phyloP scores from a whole-genome alignment of 202 grass and related monocot species.

The Tripidium arundinaceum region DNA sequence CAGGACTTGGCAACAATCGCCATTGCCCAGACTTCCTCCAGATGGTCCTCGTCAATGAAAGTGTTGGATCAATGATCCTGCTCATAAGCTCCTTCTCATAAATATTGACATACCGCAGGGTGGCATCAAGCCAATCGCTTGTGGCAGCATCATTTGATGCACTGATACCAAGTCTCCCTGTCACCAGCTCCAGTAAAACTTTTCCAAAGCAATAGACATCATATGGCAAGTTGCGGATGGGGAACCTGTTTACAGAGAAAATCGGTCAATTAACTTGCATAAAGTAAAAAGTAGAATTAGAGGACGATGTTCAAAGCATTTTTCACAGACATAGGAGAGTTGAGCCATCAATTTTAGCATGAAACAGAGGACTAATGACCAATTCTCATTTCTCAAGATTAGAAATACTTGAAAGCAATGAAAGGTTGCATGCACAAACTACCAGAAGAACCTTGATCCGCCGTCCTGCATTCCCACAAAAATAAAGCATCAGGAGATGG shows the following conservation, averaged over 20 bases:
- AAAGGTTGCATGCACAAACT: constrained; percentile 27
- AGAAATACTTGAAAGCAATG: constrained; percentile 9
- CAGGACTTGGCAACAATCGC: constrained; percentile 94
- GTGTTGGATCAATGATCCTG: constrained; percentile 83
- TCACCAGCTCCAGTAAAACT: constrained; percentile 90
- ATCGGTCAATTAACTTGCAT: constrained; percentile 3
- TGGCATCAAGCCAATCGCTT: constrained; percentile 67
- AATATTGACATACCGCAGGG: constrained; percentile 68
- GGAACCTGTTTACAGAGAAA: constrained; percentile 53
- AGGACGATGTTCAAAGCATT: neutral
- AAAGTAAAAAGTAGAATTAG: neutral
- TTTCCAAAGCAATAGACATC: constrained; percentile 92
- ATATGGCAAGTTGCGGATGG: constrained; percentile 64
- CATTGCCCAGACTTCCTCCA: constrained; percentile 99
- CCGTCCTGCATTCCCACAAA: constrained; percentile 45
- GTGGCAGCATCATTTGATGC: constrained; percentile 53
- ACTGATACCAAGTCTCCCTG: constrained; percentile 71
- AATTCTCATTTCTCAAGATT: neutral
- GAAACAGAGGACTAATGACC: neutral
- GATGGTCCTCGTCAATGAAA: constrained; percentile 92
- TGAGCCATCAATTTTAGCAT: neutral
- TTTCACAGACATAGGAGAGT: neutral
- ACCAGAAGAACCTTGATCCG: constrained; percentile 83
- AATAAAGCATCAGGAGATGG: constrained; percentile 34
- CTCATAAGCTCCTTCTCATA: constrained; percentile 89